phyloP scores from a whole-genome alignment of 2,329 filamentous ascomycete genomes.

The Chrysoporthe puriensis region DNA sequence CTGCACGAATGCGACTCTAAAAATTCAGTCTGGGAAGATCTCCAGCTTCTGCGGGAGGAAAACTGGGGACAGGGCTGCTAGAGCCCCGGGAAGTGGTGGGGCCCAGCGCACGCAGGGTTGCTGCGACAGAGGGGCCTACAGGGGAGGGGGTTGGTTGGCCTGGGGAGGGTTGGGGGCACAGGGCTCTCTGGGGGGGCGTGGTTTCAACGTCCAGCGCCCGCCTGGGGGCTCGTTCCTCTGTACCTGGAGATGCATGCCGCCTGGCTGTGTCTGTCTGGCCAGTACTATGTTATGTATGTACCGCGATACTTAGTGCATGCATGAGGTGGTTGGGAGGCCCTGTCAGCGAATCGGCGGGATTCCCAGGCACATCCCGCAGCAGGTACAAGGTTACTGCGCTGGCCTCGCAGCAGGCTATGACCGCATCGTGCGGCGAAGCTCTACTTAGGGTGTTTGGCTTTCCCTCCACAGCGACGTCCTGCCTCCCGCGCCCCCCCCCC shows the following conservation, averaged over 20 bases:
- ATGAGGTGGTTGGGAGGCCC: not conserved
- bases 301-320: not conserved
- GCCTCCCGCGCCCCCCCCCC: too few relatives aligned
- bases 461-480: not conserved
- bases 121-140: not conserved
- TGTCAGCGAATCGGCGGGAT: conserved; percentile 11
- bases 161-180: not conserved
- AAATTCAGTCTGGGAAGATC: conserved; percentile 6
- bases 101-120: not conserved
- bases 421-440: conserved; percentile 3
- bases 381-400: not conserved
- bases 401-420: not conserved
- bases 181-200: not conserved
- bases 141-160: not conserved
- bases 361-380: conserved; percentile 10
- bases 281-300: not conserved
- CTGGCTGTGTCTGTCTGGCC: too few relatives aligned
- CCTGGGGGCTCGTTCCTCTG: too few relatives aligned
- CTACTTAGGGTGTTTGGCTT: not conserved
- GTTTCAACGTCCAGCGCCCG: not conserved
- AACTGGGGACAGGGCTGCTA: not conserved
- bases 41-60: not conserved
- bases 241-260: too few relatives aligned
- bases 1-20: conserved; percentile 5
- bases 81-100: not conserved